Evolutionary conservation across 768 basidiomycete species (phyloP).

Genomic region (Suillus lakei): DNA sequence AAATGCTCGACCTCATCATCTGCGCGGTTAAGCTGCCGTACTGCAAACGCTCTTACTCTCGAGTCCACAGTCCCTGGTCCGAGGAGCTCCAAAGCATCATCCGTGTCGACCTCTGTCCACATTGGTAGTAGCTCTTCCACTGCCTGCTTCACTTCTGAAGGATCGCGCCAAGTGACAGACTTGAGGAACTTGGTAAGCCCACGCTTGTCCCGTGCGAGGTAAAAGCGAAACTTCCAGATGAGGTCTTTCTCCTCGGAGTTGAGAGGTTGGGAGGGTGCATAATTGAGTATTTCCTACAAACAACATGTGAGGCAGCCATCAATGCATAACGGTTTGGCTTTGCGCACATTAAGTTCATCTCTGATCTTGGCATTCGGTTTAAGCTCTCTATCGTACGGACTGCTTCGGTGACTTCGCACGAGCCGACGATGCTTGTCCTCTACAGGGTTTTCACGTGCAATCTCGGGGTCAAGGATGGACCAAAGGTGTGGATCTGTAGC

Average conservation of each 20-base stretch:
- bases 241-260: constrained; percentile 94
- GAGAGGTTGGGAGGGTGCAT: constrained; percentile 86
- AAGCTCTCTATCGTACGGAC: constrained; percentile 92
- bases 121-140: constrained; percentile 94
- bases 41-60: constrained; percentile 92
- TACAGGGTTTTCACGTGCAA: constrained; percentile 91
- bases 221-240: constrained; percentile 99
- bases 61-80: constrained; percentile 92
- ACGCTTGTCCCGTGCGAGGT: constrained; percentile 87
- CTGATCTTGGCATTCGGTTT: constrained; percentile 97
- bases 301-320: neutral
- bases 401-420: constrained; percentile 92
- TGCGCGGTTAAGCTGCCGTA: constrained; percentile 85
- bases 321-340: neutral
- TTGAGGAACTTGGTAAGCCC: constrained; percentile 98
- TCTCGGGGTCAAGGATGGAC: constrained; percentile 90
- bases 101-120: constrained; percentile 97
- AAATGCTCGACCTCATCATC: constrained; percentile 82
- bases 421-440: constrained; percentile 96
- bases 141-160: constrained; percentile 95
- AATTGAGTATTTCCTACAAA: constrained; percentile 81
- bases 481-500: constrained; percentile 76
- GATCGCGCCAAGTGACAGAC: constrained; percentile 96
- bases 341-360: constrained; percentile 85
- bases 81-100: constrained; percentile 93